Evolutionary conservation across 208 protist species (phyloP), one percentile per base, ranked within the genome.

Genomic region (Trypanosoma melophagium): DNA sequence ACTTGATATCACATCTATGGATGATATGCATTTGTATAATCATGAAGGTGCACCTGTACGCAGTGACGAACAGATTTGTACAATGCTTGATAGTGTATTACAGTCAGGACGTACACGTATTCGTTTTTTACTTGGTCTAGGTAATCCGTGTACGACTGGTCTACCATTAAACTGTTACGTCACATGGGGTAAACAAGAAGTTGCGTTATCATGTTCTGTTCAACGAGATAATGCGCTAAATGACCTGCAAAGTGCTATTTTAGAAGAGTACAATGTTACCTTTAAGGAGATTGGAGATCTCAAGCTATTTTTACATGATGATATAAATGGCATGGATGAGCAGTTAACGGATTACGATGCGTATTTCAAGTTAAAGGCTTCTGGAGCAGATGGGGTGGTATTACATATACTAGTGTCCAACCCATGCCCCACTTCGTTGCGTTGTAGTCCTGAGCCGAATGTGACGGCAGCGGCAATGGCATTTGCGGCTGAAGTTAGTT

Each of bases 181-280:
- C 19, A 64, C 62, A 13, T 87, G 81, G 81, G 74, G 75, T 3
- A 60, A n/a, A 14, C 61, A 67, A 19, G 63, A 83, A 56, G 49
- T 74, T 12, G 59, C 86, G 14, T 24, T 77, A 28, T 47, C 69
- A 24, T 86, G 70, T 56, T 58, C 62, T 35, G 52, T 91, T 66
- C 41, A 66, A 8, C 55, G 35, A 12, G 74, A 69, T 0, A 76
- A 59, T 16, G 47, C 80, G 21, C 42, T 82, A n/a, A 56, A 72
- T 1, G 84, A 90, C 56, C 49, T 90, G 40, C 58, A 62, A 16
- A 4, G n/a, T 24, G 79, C 71, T 22, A 71, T 83, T 13, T 57
- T 66, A n/a, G 55, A 57, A 12, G 70, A 82, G 21, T 84, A 78
- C 38, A 35, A 14, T 38, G n/a, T 69, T 13, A n/a, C 12, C 1